Base-by-base conservation (phyloP, 768 basidiomycete species). In the Amanita subjunquillea region DNA sequence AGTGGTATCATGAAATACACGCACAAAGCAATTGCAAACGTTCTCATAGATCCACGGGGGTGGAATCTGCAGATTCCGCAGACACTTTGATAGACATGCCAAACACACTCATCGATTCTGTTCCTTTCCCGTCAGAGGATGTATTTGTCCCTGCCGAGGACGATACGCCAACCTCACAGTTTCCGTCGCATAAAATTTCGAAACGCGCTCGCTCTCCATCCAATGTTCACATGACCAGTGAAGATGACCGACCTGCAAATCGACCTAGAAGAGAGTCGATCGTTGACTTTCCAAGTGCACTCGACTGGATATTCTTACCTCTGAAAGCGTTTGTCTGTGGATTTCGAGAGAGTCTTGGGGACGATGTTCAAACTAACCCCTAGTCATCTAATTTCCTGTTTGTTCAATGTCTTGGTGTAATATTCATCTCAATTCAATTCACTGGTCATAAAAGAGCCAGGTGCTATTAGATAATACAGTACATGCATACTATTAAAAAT, bases 261-360 rank as follows among this genome's bases (percentile, higher is more conserved):
- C 80, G 83, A n/a, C 69, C 74, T 12, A 74, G 83, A 34, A 77
- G 64, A 30, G 75, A 73, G 48, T 64, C 60, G 0, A 62, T 67
- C 54, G 68, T 62, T 55, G 76, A 79, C 27, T 62, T 70, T 5
- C 74, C 77, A n/a, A 68, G 69, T 41, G 56, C 73, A 32, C 60
- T 80, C 50, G 77, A 77, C 32, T 84, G 80, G 83, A 71, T 85
- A 59, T 65, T 78, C 63, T 67, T 77, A 38, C 83, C 84, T 4
- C 70, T 85, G 65, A 74, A 76, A 60, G 77, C 79, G 5, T 85
- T 87, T 62, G 70, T 81, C 51, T 75, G 77, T 56, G 84, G 83
- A 17, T 85, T 87, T 67, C 77, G 76, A 57, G 82, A 85, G 65
- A 79, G 80, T 59, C 64, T 83, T 57, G 66, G 58, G 56, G 49